These are phyloP conservation scores for Penicillium maclennaniae DNA, from an alignment of 495 filamentous ascomycete genomes.

Conservation along the genomic window DNA sequence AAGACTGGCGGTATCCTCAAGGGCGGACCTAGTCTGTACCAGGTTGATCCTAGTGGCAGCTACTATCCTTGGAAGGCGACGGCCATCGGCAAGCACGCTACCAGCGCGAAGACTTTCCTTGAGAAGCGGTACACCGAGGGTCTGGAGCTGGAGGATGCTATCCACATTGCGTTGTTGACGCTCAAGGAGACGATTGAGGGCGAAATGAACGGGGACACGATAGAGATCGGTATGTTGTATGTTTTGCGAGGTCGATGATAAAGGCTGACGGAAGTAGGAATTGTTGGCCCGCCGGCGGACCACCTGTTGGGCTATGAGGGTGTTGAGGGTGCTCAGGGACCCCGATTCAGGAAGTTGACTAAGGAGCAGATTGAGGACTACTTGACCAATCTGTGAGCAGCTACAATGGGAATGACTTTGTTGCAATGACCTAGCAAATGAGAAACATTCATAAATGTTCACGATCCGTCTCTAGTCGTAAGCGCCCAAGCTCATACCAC, in stretches of 20 bases:
- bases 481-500: background rate
- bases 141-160: conserved; percentile 94
- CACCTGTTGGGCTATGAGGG: conserved; percentile 90
- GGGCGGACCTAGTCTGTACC: conserved; percentile 95
- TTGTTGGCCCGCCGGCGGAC: conserved; percentile 91
- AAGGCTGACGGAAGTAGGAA: conserved; percentile 52
- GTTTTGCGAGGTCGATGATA: background rate
- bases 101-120: conserved; percentile 95
- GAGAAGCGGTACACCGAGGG: conserved; percentile 98
- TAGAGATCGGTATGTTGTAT: conserved; percentile 79
- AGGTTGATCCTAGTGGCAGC: conserved; percentile 93
- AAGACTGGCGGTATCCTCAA: conserved; percentile 96
- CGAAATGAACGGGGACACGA: conserved; percentile 98
- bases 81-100: conserved; percentile 97
- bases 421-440: background rate
- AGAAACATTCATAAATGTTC: background rate
- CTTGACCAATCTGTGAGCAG: conserved; percentile 79
- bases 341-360: conserved; percentile 91
- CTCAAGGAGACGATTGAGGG: conserved; percentile 99
- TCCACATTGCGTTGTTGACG: conserved; percentile 96
- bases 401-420: background rate
- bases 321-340: conserved; percentile 82
- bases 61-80: conserved; percentile 99
- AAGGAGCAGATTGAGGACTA: conserved; percentile 99
- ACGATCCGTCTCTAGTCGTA: background rate